phyloP scores from a whole-genome alignment of 495 filamentous ascomycete species.

The Hyphodiscus hymeniophilus region DNA sequence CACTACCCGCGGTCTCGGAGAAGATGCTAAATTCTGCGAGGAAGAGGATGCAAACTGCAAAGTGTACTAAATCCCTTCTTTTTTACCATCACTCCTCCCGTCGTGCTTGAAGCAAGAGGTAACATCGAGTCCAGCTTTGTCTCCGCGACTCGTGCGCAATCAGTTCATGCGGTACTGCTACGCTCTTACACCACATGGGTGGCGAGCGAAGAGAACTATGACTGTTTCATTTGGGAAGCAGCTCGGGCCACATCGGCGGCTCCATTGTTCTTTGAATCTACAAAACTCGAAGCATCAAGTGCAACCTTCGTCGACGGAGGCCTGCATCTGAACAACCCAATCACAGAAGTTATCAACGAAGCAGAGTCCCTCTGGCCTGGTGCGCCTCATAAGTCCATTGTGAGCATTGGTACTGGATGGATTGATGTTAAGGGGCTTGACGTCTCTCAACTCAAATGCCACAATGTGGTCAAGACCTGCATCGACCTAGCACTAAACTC shows the following conservation, averaged over 20 bases:
- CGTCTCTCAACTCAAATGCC: background rate
- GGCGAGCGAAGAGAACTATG: background rate
- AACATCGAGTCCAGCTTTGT: background rate
- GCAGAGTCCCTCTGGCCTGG: constrained; percentile 3
- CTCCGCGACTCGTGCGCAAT: background rate
- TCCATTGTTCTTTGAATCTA: constrained; percentile 12
- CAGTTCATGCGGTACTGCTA: constrained; percentile 3
- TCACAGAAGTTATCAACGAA: constrained; percentile 15
- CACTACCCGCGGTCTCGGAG: too few relatives aligned
- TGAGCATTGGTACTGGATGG: constrained; percentile 17
- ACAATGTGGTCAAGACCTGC: constrained; percentile 6
- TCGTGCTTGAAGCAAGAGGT: too few relatives aligned
- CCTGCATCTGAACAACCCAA: constrained; percentile 17
- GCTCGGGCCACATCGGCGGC: constrained; percentile 16
- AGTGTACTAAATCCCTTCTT: background rate
- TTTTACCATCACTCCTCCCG: background rate
- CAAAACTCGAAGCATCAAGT: background rate
- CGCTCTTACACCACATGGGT: constrained; percentile 8
- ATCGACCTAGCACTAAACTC: constrained; percentile 7
- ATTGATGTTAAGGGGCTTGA: background rate
- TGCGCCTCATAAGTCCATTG: background rate
- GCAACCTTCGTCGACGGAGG: constrained; percentile 17
- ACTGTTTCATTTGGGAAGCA: constrained; percentile 16
- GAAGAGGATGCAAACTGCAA: background rate
- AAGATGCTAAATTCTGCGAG: background rate